A percentile compares a stretch with the other conserved stretches of the same genome.
These are phyloP conservation scores for Ormosia semicastrata DNA, from an alignment of 306 rosid species.

Conservation along the genomic window DNA sequence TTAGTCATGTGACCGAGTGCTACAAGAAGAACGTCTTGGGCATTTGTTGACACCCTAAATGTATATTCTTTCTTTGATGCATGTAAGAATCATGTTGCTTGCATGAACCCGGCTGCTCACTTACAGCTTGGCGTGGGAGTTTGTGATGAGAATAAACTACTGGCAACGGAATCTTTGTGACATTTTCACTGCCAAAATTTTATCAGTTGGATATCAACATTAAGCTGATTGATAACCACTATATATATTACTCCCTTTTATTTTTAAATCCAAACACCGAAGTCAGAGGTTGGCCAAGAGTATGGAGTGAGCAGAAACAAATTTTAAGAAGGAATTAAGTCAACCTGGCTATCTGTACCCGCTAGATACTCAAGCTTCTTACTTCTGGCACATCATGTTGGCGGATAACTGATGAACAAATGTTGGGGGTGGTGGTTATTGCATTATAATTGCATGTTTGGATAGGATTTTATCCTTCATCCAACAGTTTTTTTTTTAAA, in stretches of 20 bases:
- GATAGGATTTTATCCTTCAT: too few species aligned
- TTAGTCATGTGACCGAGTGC: neutral
- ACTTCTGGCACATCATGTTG: too few species aligned
- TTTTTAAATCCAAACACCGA: neutral
- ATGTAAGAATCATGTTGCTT: constrained; percentile 10
- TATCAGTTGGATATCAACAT: neutral
- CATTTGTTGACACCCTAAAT: neutral
- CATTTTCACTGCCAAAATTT: neutral
- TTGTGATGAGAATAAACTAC: neutral
- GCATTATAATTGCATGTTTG: too few species aligned
- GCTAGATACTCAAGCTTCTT: too few species aligned
- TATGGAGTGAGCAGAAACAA: neutral
- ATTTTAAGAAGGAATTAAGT: neutral
- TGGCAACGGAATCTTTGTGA: neutral
- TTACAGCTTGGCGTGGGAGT: neutral
- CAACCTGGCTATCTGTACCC: too few species aligned
- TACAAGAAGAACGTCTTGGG: neutral
- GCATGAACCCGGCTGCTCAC: neutral
- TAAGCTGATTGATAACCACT: neutral
- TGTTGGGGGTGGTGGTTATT: too few species aligned
- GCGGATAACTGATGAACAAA: too few species aligned
- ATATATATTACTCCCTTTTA: neutral
- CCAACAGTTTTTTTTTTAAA: too few species aligned
- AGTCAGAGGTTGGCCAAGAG: neutral
- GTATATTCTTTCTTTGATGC: neutral